Base-by-base conservation (phyloP, 805 yeast genomes). In the Hanseniaspora mollemarum region DNA sequence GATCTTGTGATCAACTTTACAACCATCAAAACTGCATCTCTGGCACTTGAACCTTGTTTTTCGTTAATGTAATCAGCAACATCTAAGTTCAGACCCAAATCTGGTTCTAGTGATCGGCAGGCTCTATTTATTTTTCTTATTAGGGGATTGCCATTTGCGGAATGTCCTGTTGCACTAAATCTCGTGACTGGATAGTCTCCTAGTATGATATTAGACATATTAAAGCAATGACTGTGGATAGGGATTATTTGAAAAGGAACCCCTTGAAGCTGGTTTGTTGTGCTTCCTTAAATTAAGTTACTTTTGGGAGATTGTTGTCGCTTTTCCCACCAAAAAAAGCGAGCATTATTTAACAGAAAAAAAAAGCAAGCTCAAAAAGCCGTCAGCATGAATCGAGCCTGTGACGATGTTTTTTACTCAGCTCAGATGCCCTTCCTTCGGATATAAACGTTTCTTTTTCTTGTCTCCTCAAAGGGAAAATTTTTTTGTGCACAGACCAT, bases 11-110 rank as follows among this genome's bases (percentile, higher is more conserved):
- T 77, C 55, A 87, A 71, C 60, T 81, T 81, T 49, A 83, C 96
- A 55, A 88, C 80, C 5, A 88, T 81, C 55, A 80, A 74, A 5
- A 94, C 94, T 3, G 97, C 96, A 61, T 90, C 96, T 54, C 96
- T 74, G 2, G 97, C 95, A 10, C 85, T 72, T 16, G 77, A 75
- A 24, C 95, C 97, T 68, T 88, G 95, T 61, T 90, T 90, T 51
- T 83, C 88, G 62, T 92, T 92, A 65, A 92, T 80, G 59, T 82
- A 75, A 66, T 92, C 99, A 54, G 96, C 90, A 54, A 92, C 88
- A 62, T 90, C 96, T 58, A 92, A 68, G 63, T 90, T 92, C 55
- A 87, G 68, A 3, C 87, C 85, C 53, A 88, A 73, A 61, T 92
- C 90, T 5, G 98, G 97, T 67, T 90, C 95, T 1, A 90, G 72